Base-by-base conservation (phyloP, 257 asterid species). In the Anisodus tanguticus region DNA sequence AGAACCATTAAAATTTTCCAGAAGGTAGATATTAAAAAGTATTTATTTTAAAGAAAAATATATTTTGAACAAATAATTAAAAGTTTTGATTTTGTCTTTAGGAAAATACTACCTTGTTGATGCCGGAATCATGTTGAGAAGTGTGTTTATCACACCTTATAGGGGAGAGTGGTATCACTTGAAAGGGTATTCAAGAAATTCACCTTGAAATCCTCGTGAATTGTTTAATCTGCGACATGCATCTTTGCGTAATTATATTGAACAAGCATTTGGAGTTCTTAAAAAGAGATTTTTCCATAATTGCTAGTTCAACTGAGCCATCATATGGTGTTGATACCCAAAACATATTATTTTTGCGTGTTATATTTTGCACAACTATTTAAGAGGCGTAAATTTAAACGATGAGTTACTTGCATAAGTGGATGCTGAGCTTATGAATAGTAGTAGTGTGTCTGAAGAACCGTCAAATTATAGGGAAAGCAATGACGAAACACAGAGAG, bases 201-300 rank as follows among this genome's bases (percentile, higher is more conserved):
- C 7, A 9, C 57, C 47, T 5, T 1, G 1, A 15, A 9, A 37
- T 37, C 15, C 12, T 35, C 6, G 4, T 43, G 51, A 84, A 51
- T 35, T 79, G 0, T 84, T 39, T 67, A 84, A 84, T 43, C 59
- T 15, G 7, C 4, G 31, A 22, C 53, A 79, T 16, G n/a, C 86
- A 16, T 51, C 2, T 9, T 51, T 66, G 80, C 7, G 60, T 26
- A 84, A 78, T 37, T 84, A 70, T 41, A 84, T 79, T 66, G 57
- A 84, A 37, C 64, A 49, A 47, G 79, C 58, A 3, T 77, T 76
- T 60, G 83, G 68, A 22, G 59, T 78, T 2, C 45, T 64, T 11
- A 84, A 57, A 39, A 57, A 69, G 10, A 7, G 15, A 9, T 53
- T 22, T 22, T 22, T 78, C 9, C 16, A 77, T 51, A 51, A 45